Base-by-base conservation (phyloP, 1,139 yeast species). In the Candida glucosophila region DNA sequence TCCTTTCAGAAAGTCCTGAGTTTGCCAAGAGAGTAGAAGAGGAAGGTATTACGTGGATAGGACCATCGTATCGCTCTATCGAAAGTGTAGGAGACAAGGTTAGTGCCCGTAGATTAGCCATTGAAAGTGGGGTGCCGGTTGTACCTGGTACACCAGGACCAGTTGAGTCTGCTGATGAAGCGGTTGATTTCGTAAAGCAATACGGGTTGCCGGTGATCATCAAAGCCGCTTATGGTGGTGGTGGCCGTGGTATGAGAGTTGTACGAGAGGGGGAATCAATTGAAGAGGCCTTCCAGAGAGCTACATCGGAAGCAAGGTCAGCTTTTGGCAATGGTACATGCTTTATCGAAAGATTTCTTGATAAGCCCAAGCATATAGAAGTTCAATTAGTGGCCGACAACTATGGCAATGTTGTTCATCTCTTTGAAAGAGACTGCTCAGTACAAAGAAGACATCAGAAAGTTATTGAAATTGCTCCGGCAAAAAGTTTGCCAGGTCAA, bases 241-340 rank as follows among this genome's bases (percentile, higher is more conserved):
- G 98, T 68, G 98, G 99, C 49, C 78, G 98, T 61, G 98, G 98
- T 68, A 90, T 90, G 98, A 78, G 98, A 64, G 97, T 90, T 28
- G 98, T 92, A 26, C 72, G 93, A 50, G 96, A 90, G 55, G 97
- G 96, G 43, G 98, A 90, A 41, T 86, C 79, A 50, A 76, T 90
- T 36, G 77, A 55, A 27, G 97, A 90, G 54, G 97, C 97, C 19
- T 90, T 90, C 64, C 65, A 69, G 47, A 78, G 98, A 59, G 98
- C 98, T 22, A 76, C 82, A 22, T 80, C 94, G 20, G 98, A 92
- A 64, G 98, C 98, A 31, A 70, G 77, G 49, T 72, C 95, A 23
- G 79, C 98, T 9, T 90, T 90, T 44, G 98, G 98, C 48, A 88
- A 90, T 52, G 99, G 98, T 43, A 90, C 98, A 24, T 90, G 95